These are phyloP conservation scores for Penicillium chermesinum DNA, from an alignment of 495 filamentous ascomycete genomes.

Conservation along the genomic window DNA sequence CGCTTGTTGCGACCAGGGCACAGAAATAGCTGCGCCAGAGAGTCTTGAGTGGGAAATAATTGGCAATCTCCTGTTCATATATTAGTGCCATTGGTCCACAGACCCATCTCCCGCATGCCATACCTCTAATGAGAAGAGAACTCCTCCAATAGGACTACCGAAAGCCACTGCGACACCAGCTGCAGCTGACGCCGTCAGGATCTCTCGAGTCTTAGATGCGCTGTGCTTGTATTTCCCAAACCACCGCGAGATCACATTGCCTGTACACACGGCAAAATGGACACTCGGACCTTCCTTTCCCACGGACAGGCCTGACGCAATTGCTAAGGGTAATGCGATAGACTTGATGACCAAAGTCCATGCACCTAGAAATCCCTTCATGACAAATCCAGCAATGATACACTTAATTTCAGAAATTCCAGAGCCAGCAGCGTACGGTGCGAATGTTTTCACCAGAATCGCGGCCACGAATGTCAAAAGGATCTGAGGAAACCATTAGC, in stretches of 20 bases:
- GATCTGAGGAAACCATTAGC: constrained; percentile 46
- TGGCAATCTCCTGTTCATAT: constrained; percentile 76
- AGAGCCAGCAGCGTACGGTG: constrained; percentile 93
- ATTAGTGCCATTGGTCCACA: constrained; percentile 10
- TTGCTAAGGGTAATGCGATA: constrained; percentile 82
- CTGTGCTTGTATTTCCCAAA: constrained; percentile 92
- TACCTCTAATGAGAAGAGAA: constrained; percentile 89
- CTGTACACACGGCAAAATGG: constrained; percentile 95
- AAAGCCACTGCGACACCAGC: constrained; percentile 96
- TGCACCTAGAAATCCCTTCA: constrained; percentile 95
- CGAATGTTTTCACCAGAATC: constrained; percentile 83
- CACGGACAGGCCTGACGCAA: constrained; percentile 90
- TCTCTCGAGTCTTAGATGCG: constrained; percentile 92
- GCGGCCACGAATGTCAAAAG: constrained; percentile 80
- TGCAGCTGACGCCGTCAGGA: constrained; percentile 88
- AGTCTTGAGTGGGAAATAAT: constrained; percentile 93
- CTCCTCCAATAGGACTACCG: constrained; percentile 93
- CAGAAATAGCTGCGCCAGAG: constrained; percentile 99
- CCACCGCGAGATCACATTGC: constrained; percentile 90
- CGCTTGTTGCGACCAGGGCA: constrained; percentile 90
- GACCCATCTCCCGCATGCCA: not conserved
- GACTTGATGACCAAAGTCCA: constrained; percentile 96
- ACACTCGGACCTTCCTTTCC: constrained; percentile 98
- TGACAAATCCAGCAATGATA: constrained; percentile 98
- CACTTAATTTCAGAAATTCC: constrained; percentile 99